These are phyloP conservation scores for Neurospora sp. DNA, from an alignment of 495 filamentous ascomycete species.

Conservation along the genomic window DNA sequence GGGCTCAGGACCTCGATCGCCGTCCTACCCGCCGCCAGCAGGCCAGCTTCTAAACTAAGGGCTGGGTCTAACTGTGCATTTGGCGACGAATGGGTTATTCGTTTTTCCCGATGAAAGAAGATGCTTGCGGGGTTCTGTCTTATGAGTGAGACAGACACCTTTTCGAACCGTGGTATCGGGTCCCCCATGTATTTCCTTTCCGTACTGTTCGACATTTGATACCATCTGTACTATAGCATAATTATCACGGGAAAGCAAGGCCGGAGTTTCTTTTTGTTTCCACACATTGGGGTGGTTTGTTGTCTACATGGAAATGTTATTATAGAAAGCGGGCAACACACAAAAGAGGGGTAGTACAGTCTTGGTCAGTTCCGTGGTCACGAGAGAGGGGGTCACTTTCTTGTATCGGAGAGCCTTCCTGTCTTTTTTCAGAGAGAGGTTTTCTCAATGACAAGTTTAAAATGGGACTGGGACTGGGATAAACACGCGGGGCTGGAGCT, in stretches of 20 bases:
- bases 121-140: background rate
- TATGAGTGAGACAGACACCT: background rate
- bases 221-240: conserved; percentile 1
- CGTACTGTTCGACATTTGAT: background rate
- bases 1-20: background rate
- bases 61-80: background rate
- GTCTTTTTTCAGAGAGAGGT: no score
- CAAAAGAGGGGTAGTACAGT: background rate
- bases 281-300: background rate
- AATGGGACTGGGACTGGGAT: background rate
- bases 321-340: background rate
- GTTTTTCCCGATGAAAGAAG: background rate
- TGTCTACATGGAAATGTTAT: background rate
- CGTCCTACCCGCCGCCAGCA: background rate
- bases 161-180: background rate
- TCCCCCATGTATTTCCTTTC: background rate
- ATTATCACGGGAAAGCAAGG: background rate
- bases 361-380: background rate
- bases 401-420: no score
- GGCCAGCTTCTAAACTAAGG: background rate
- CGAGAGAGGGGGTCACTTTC: background rate
- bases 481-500: background rate
- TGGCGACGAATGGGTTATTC: background rate
- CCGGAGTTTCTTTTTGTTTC: background rate
- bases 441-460: no score